Percentiles rank a stretch among this genome's conserved stretches.
phyloP scores from a whole-genome alignment of 2,329 filamentous ascomycete genomes.

The Fusarium dlaminii region DNA sequence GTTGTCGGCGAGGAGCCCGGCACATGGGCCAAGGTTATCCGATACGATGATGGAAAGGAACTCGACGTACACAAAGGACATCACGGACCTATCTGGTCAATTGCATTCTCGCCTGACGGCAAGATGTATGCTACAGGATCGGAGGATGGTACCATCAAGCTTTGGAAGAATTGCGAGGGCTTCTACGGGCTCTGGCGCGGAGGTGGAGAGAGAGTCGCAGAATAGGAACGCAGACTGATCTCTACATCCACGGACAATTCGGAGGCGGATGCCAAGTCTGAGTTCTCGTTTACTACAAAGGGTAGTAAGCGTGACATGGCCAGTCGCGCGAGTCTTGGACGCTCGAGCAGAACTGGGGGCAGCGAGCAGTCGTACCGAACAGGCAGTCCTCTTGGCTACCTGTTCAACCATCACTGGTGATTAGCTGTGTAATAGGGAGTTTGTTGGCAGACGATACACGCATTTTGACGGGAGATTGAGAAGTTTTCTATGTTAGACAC shows the following conservation, averaged over 20 bases:
- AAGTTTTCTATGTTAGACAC: constrained; percentile 32
- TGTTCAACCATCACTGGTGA: background rate
- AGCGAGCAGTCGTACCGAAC: background rate
- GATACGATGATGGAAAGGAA: constrained; percentile 84
- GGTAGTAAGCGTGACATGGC: constrained; percentile 17
- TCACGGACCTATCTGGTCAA: constrained; percentile 96
- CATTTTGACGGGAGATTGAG: background rate
- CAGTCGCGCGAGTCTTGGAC: background rate
- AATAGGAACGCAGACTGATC: constrained; percentile 47
- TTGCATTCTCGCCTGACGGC: constrained; percentile 92
- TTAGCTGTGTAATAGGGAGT: background rate
- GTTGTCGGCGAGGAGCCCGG: constrained; percentile 92
- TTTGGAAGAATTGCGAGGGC: constrained; percentile 79
- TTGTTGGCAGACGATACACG: background rate
- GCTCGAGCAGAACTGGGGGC: background rate
- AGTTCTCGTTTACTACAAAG: constrained; percentile 7
- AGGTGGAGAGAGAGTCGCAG: constrained; percentile 50
- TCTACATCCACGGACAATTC: constrained; percentile 22
- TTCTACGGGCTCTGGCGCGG: constrained; percentile 72
- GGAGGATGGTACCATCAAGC: constrained; percentile 96
- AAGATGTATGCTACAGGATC: constrained; percentile 96
- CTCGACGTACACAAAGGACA: constrained; percentile 96
- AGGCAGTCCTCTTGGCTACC: background rate
- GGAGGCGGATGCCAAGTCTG: constrained; percentile 1
- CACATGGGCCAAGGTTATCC: constrained; percentile 96